A percentile compares a stretch with the other conserved stretches of the same genome.
phyloP scores from a whole-genome alignment of 179 eudicot species.

The Carnegiea gigantea region DNA sequence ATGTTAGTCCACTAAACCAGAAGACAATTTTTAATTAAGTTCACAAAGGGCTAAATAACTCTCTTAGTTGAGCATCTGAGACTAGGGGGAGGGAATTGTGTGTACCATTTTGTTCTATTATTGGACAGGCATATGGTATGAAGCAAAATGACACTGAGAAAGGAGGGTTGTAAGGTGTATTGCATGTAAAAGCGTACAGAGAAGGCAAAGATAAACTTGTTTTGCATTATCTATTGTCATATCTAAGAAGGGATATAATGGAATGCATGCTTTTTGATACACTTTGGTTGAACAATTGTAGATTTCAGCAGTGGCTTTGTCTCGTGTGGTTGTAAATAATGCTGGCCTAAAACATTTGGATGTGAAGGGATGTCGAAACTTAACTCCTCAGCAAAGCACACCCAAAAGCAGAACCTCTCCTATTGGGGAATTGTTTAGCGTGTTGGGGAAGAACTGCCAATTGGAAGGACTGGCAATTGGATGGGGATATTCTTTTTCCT shows the following conservation, averaged over 20 bases:
- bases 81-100: not conserved
- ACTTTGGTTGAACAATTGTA: conserved; percentile 32
- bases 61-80: not conserved
- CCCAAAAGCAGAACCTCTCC: conserved; percentile 26
- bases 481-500: conserved; percentile 75
- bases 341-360: conserved; percentile 53
- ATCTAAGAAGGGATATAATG: not conserved
- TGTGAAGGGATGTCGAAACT: conserved; percentile 61
- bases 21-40: not conserved
- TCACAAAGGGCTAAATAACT: not conserved
- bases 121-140: not conserved
- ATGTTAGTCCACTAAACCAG: not conserved
- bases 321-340: conserved; percentile 45
- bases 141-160: not conserved
- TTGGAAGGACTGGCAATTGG: conserved; percentile 71
- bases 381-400: conserved; percentile 32
- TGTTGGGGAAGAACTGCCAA: conserved; percentile 52
- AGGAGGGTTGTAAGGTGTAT: not conserved
- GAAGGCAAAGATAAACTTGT: not conserved
- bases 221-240: not conserved
- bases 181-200: not conserved
- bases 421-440: conserved; percentile 37
- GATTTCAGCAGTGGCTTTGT: conserved; percentile 66
- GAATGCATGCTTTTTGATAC: not conserved
- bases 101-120: not conserved